A percentile compares a stretch with the other conserved stretches of the same genome.
These are phyloP conservation scores for Aspergillus pseudotamarii DNA, from an alignment of 2,329 filamentous ascomycete genomes.

Conservation along the genomic window DNA sequence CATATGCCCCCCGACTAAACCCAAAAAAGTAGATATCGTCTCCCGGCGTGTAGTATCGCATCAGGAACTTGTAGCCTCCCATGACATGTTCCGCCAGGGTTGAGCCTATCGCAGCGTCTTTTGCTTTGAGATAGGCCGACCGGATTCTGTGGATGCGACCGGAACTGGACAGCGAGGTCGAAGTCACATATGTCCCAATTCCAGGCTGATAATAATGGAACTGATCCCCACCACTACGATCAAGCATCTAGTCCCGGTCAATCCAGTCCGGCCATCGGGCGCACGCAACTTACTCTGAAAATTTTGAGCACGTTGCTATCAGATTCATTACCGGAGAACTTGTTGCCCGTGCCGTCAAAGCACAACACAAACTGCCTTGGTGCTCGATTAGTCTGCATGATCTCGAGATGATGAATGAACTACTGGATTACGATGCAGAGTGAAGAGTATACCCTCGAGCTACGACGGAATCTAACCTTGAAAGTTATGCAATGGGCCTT, in stretches of 20 bases:
- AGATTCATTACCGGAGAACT: conserved; percentile 46
- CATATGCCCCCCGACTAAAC: conserved; percentile 73
- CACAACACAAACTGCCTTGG: conserved; percentile 46
- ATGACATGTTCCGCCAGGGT: conserved; percentile 84
- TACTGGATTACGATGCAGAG: background rate
- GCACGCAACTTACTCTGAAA: conserved; percentile 39
- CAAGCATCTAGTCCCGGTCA: conserved; percentile 36
- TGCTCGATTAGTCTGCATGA: background rate
- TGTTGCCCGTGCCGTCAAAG: conserved; percentile 50
- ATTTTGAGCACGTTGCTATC: conserved; percentile 53
- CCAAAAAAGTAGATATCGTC: conserved; percentile 71
- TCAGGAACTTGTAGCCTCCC: conserved; percentile 77
- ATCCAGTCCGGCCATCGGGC: background rate
- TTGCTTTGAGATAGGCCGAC: conserved; percentile 41
- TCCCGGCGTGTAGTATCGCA: conserved; percentile 68
- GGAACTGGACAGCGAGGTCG: conserved; percentile 32
- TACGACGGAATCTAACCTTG: rapidly evolving
- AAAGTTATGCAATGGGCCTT: background rate
- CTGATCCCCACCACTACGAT: conserved; percentile 42
- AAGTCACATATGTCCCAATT: conserved; percentile 49
- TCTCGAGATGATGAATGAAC: background rate
- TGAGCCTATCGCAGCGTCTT: conserved; percentile 75
- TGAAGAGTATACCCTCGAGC: background rate
- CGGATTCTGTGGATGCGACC: conserved; percentile 57
- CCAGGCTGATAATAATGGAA: conserved; percentile 50